These are phyloP conservation scores for Sanghuangporus weigelae DNA, from an alignment of 1,284 basidiomycete genomes.

Conservation along the genomic window DNA sequence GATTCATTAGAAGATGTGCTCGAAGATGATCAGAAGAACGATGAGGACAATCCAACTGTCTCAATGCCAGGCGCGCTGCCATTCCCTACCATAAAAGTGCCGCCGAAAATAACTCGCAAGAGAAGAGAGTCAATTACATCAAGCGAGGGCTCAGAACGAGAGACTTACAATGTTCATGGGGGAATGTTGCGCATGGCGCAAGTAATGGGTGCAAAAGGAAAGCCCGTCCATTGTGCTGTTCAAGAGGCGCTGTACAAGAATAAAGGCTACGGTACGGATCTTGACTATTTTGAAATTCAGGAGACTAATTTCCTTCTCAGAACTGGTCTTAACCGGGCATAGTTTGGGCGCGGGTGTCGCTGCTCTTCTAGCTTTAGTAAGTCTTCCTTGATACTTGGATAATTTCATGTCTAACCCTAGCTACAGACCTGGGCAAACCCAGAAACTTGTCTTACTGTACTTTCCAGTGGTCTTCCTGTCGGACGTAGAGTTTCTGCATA, in stretches of 20 bases:
- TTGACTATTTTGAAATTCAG: not conserved
- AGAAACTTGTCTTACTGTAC: slow-evolving; percentile 65
- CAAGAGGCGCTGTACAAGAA: slow-evolving; percentile 63
- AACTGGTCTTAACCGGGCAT: slow-evolving; percentile 76
- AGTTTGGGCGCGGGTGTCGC: slow-evolving; percentile 87
- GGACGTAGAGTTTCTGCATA: slow-evolving; percentile 68
- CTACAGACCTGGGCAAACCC: slow-evolving; percentile 83
- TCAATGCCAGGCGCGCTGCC: slow-evolving; percentile 26
- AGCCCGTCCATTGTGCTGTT: slow-evolving; percentile 74
- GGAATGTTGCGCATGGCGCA: slow-evolving; percentile 77
- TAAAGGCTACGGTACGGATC: slow-evolving; percentile 56
- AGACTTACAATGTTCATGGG: slow-evolving; percentile 60
- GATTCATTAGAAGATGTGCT: slow-evolving; percentile 26
- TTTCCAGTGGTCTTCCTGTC: slow-evolving; percentile 63
- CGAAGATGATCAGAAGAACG: slow-evolving; percentile 20
- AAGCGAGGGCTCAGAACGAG: slow-evolving; percentile 21
- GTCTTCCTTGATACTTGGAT: slow-evolving; percentile 21
- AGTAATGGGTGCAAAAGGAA: slow-evolving; percentile 71
- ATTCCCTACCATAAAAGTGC: slow-evolving; percentile 20
- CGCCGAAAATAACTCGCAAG: not conserved
- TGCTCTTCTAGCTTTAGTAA: slow-evolving; percentile 65
- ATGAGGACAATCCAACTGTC: slow-evolving; percentile 19
- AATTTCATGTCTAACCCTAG: not conserved
- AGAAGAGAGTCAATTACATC: slow-evolving; percentile 18
- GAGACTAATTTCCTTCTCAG: slow-evolving; percentile 30